Conservation (phyloP, 192 early-diverging fungal genomes). For the Lobosporangium transversale region DNA sequence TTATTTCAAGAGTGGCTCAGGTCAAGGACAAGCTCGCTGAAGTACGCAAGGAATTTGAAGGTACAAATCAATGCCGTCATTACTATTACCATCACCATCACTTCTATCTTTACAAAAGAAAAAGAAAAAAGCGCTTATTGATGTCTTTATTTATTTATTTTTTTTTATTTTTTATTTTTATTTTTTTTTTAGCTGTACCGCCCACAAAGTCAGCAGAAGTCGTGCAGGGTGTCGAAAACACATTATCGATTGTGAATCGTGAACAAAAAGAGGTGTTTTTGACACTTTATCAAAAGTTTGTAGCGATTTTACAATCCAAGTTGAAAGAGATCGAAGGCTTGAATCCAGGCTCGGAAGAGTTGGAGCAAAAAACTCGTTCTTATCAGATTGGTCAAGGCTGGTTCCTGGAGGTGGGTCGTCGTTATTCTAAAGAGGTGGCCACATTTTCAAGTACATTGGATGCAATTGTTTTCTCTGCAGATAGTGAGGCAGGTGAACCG, state of each 20-base stretch:
- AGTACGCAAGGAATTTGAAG: constrained; percentile 51
- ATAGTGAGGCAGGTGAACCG: constrained; percentile 28
- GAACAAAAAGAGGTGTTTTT: constrained; percentile 90
- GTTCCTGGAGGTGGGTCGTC: constrained; percentile 68
- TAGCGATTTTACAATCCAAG: constrained; percentile 57
- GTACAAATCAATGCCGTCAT: too few species aligned
- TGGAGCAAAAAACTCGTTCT: too few species aligned
- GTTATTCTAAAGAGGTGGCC: constrained; percentile 61
- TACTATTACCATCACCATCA: too few species aligned
- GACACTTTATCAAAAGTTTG: constrained; percentile 74
- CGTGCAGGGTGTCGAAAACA: constrained; percentile 61
- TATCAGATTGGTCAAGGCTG: constrained; percentile 58
- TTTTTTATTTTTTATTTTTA: too few species aligned
- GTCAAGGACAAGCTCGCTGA: constrained; percentile 64
- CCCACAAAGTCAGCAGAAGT: constrained; percentile 40
- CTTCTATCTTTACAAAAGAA: too few species aligned
- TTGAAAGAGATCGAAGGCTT: constrained; percentile 32
- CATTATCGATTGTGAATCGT: constrained; percentile 70
- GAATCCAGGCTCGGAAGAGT: constrained; percentile 16
- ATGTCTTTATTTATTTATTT: too few species aligned
- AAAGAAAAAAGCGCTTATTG: too few species aligned
- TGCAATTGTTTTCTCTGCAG: constrained; percentile 56
- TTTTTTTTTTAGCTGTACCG: constrained; percentile 35
- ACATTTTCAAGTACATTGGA: constrained; percentile 58
- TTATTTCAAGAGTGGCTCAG: constrained; percentile 82